These are phyloP conservation scores for Penicillium arizonense DNA, from an alignment of 495 filamentous ascomycete genomes.

Conservation along the genomic window DNA sequence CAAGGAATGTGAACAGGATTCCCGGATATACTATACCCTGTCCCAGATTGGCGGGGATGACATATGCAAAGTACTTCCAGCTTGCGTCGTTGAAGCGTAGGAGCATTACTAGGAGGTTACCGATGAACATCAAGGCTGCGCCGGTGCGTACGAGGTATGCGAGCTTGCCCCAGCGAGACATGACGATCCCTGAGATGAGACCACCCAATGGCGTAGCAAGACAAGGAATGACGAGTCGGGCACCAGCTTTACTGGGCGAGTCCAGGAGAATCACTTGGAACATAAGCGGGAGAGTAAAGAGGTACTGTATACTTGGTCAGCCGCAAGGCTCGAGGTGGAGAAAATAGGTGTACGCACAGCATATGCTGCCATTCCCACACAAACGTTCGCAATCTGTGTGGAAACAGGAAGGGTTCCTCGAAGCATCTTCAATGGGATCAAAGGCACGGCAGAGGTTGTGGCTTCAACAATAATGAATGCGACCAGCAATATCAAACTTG, in stretches of 20 bases:
- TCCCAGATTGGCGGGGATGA: conserved; percentile 63
- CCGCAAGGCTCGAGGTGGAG: neutral
- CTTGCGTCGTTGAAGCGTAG: conserved; percentile 54
- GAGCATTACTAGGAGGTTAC: conserved; percentile 54
- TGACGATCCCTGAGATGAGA: conserved; percentile 58
- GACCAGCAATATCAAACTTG: conserved; percentile 48
- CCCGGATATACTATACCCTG: conserved; percentile 64
- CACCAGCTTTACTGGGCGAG: conserved; percentile 58
- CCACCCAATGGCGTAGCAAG: conserved; percentile 61
- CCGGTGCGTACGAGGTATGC: conserved; percentile 54
- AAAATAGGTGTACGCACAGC: conserved; percentile 43
- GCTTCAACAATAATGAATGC: conserved; percentile 55
- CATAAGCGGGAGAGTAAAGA: conserved; percentile 63
- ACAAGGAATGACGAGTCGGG: conserved; percentile 58
- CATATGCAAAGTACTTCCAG: conserved; percentile 64
- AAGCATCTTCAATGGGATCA: conserved; percentile 59
- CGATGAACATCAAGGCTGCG: conserved; percentile 57
- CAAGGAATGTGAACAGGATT: conserved; percentile 61
- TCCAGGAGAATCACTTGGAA: conserved; percentile 64
- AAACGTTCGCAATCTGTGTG: conserved; percentile 59
- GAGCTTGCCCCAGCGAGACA: conserved; percentile 63
- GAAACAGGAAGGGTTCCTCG: conserved; percentile 49
- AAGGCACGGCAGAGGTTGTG: conserved; percentile 56
- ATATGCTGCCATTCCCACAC: conserved; percentile 60
- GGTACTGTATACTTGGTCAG: conserved; percentile 43